Evolutionary conservation across 208 protist genomes (phyloP), one percentile per base, ranked within the genome.

Genomic region (Crithidia expoeki): DNA sequence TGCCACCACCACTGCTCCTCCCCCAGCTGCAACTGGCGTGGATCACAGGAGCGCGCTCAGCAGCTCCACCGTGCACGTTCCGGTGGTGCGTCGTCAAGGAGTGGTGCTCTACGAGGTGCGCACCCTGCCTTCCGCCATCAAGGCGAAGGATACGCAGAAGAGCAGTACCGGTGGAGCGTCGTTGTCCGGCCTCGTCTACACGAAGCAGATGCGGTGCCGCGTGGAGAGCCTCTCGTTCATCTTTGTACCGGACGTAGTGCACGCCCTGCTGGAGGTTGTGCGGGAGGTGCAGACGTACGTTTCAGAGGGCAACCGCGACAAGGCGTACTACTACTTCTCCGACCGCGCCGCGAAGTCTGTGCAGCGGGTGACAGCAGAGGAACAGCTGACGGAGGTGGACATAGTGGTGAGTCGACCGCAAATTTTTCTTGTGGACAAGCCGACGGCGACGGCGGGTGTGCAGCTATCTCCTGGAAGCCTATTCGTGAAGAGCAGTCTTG

Each of bases 261-360:
- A 70, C 50, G 70, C 76, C n/a, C 50, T 92, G 21, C 14, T 83
- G 28, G 63, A 68, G 11, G 44, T 77, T 17, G 40, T 86, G 27
- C 53, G 69, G 19, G 87, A 93, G 60, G 74, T 88, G 46, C 62
- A 81, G 70, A 64, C 74, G 25, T 59, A 88, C 64, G 78, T 95
- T n/a, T 86, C 83, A 4, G 82, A 86, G 28, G 65, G 75, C 47
- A 93, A 95, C 74, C 79, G 79, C 32, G 68, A 80, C 60, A 90
- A 89, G 65, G 90, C 85, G 10, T 88, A 86, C 59, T 76, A 84
- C 50, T 93, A 91, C 74, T 76, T 95, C 17, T 78, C 74, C 11
- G 80, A 88, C 55, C 79, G 69, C 21, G 81, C 84, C 1, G 67
- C 72, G 36, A 65, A 69, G 65, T 55, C 74, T 60, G 55, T 74